Base-by-base conservation (phyloP, 1,284 basidiomycete genomes). In the Erythrobasidium hasegawianum region DNA sequence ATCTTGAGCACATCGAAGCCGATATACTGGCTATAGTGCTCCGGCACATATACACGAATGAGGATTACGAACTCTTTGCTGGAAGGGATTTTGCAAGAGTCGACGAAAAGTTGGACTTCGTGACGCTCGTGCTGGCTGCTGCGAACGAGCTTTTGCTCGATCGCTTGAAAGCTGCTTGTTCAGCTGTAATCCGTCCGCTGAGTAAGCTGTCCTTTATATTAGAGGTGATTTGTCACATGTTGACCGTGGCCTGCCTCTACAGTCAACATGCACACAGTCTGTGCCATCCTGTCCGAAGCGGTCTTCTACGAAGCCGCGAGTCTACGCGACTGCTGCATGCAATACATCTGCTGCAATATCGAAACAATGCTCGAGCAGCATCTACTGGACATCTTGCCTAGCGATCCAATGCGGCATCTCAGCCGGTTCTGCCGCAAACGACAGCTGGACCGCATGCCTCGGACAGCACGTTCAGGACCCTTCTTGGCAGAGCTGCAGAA, bases 141-240 rank as follows among this genome's bases (percentile, higher is more conserved):
- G 90, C 93, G 33, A 94, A 90, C 71, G 93, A 97, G 77, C 79
- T 97, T 1, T 82, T 97, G 22, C 81, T 97, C 22, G 89, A 91
- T 72, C 86, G 88, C 24, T 84, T 97, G 9, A 84, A 92, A 62
- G 82, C 90, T 1, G 79, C 96, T 10, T 95, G 92, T 78, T 91
- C 91, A 2, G 79, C 81, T 8, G 82, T 87, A 26, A 83, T 95
- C 57, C 81, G 91, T 41, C 81, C 65, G 2, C 73, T 75, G 43
- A 65, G 75, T 76, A 54, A 50, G 74, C n/a, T n/a, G n/a, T n/a
- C n/a, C n/a, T n/a, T n/a, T n/a, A n/a, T n/a, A n/a, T n/a, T 53
- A n/a, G n/a, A n/a, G n/a, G n/a, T n/a, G n/a, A n/a, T n/a, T n/a
- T n/a, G n/a, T n/a, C n/a, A n/a, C n/a, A n/a, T n/a, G n/a, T n/a